Evolutionary conservation across 1,284 basidiomycete species (phyloP).

Genomic region (Marasmius sp.): DNA sequence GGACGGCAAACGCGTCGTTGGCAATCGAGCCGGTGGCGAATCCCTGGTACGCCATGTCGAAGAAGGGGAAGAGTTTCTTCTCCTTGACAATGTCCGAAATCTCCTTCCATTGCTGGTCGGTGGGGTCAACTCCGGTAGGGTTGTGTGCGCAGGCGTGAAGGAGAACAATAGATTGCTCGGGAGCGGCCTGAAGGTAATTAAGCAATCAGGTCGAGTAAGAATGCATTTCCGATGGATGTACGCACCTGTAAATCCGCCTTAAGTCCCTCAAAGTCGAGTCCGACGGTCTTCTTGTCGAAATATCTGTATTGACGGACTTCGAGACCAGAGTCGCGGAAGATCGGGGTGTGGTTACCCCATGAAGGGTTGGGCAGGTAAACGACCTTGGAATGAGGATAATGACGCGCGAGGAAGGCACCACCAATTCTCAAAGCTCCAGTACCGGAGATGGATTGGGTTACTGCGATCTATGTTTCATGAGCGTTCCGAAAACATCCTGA

Average conservation of each 20-base stretch:
- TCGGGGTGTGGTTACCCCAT: conserved; percentile 96
- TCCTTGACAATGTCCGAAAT: conserved; percentile 88
- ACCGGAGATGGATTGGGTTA: conserved; percentile 96
- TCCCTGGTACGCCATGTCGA: conserved; percentile 97
- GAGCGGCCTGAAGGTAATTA: conserved; percentile 55
- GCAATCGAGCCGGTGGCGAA: conserved; percentile 90
- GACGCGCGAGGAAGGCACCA: conserved; percentile 88
- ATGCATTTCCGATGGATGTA: conserved; percentile 6
- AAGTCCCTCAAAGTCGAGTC: conserved; percentile 91
- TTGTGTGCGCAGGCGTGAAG: conserved; percentile 97
- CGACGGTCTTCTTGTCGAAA: conserved; percentile 93
- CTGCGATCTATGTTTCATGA: conserved; percentile 64
- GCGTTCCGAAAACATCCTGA: conserved; percentile 2
- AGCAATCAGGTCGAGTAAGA: conserved; percentile 1
- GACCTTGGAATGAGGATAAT: conserved; percentile 85
- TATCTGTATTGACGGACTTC: conserved; percentile 94
- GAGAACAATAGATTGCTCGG: conserved; percentile 79
- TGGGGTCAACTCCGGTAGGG: conserved; percentile 97
- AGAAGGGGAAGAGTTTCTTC: conserved; percentile 89
- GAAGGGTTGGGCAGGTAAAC: conserved; percentile 95
- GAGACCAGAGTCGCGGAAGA: conserved; percentile 89
- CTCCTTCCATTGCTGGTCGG: conserved; percentile 89
- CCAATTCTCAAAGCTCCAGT: conserved; percentile 98
- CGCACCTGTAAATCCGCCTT: conserved; percentile 82
- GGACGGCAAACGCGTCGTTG: conserved; percentile 92